These are phyloP conservation scores for Dothideomycetes sp. DNA, from an alignment of 2,329 filamentous ascomycete species.

Conservation along the genomic window DNA sequence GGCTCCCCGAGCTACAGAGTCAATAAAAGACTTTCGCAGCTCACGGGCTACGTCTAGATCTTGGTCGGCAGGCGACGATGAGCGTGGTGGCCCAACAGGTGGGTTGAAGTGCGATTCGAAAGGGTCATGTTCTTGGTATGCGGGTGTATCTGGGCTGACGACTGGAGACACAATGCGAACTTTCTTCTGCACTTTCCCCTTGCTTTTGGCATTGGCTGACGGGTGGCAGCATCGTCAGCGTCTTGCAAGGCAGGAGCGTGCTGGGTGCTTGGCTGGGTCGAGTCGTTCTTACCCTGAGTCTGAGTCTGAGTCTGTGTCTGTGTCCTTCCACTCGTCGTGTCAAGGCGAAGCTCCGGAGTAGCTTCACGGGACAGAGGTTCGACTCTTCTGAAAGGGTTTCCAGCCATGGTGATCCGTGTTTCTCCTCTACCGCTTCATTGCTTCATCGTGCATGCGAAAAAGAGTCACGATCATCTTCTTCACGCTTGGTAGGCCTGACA, in stretches of 20 bases:
- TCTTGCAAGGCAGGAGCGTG: background rate
- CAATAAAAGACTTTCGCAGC: slow-evolving; percentile 8
- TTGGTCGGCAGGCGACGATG: background rate
- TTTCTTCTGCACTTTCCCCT: slow-evolving; percentile 11
- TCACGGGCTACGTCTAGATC: slow-evolving; percentile 4
- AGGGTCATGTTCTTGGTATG: slow-evolving; percentile 11
- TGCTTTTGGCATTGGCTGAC: slow-evolving; percentile 5
- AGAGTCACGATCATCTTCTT: background rate
- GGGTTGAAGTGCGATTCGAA: slow-evolving; percentile 7
- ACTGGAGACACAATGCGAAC: slow-evolving; percentile 11
- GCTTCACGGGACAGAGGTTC: background rate
- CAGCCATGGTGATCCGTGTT: slow-evolving; percentile 3
- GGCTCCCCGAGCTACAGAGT: slow-evolving; percentile 6
- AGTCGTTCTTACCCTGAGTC: slow-evolving; percentile 1
- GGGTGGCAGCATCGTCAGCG: slow-evolving; percentile 1
- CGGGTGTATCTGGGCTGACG: slow-evolving; percentile 8
- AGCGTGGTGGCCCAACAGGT: slow-evolving; percentile 3
- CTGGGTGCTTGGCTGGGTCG: background rate
- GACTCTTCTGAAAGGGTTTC: slow-evolving; percentile 11
- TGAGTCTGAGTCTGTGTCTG: background rate
- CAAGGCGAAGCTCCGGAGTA: background rate
- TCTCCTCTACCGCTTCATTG: slow-evolving; percentile 9
- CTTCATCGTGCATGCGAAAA: slow-evolving; percentile 8
- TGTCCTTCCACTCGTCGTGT: background rate
- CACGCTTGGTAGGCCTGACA: background rate